These are phyloP conservation scores for Ceratocystiopsis sp. DNA, from an alignment of 2,329 filamentous ascomycete genomes.

Conservation along the genomic window DNA sequence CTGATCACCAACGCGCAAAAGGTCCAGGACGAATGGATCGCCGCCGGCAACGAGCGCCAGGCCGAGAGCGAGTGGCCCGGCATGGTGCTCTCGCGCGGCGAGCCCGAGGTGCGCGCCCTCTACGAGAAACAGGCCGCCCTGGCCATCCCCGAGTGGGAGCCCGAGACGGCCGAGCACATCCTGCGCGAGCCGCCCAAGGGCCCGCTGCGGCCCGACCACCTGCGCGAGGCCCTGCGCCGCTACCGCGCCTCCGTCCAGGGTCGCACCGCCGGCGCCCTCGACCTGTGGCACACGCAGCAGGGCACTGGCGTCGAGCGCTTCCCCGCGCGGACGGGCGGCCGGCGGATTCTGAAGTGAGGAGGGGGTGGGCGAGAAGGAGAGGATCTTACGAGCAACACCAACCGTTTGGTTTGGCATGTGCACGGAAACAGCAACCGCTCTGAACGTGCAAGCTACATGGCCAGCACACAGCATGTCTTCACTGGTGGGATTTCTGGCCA, in stretches of 20 bases:
- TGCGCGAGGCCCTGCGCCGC: constrained; percentile 54
- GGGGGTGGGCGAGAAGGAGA: too few relatives aligned
- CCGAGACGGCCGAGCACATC: constrained; percentile 15
- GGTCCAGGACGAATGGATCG: constrained; percentile 56
- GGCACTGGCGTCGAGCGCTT: constrained; percentile 43
- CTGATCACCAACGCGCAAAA: constrained; percentile 55
- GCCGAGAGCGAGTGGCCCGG: constrained; percentile 23
- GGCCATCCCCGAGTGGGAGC: constrained; percentile 11
- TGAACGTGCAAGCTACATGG: too few relatives aligned
- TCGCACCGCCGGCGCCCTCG: constrained; percentile 41
- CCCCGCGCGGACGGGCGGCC: constrained; percentile 31
- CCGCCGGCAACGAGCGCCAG: constrained; percentile 37
- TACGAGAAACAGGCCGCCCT: constrained; percentile 17
- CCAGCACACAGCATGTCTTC: too few relatives aligned
- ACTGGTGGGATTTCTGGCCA: too few relatives aligned
- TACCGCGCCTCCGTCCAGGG: constrained; percentile 48
- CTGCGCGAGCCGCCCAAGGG: constrained; percentile 25
- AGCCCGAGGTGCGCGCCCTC: constrained; percentile 15
- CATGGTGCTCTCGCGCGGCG: constrained; percentile 11
- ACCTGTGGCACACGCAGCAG: constrained; percentile 44
- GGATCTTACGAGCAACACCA: too few relatives aligned
- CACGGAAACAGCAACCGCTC: too few relatives aligned
- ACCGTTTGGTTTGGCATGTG: too few relatives aligned
- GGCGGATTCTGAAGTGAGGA: constrained; percentile 28
- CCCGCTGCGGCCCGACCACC: constrained; percentile 55